Percentiles rank a stretch among this genome's conserved stretches.
These are phyloP conservation scores for Leucocoprinus leucothites DNA, from an alignment of 768 basidiomycete genomes.

Conservation along the genomic window DNA sequence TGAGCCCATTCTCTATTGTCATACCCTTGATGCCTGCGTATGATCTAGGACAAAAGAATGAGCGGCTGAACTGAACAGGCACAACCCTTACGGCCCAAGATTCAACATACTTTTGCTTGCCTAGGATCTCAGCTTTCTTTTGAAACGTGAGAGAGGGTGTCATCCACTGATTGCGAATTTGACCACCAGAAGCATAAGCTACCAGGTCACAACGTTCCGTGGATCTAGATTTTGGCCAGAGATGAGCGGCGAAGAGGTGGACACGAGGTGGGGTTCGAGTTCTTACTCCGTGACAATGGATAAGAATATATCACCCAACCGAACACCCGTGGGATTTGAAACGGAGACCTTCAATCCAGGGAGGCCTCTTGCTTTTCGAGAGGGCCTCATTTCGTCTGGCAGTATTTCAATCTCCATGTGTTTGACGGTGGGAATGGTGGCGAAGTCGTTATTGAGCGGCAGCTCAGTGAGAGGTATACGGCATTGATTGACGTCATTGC, in stretches of 20 bases:
- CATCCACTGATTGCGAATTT: conserved; percentile 14
- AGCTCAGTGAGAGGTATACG: conserved; percentile 1
- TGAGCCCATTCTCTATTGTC: neutral
- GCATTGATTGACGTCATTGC: neutral
- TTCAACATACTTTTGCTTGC: conserved; percentile 11
- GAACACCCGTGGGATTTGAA: conserved; percentile 16
- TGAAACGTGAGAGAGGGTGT: conserved; percentile 14
- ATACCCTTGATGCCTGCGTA: neutral
- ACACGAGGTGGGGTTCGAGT: neutral
- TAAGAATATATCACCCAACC: conserved; percentile 16
- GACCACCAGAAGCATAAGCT: conserved; percentile 13
- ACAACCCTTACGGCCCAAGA: neutral
- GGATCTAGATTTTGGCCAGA: conserved; percentile 5
- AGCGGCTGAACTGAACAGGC: neutral
- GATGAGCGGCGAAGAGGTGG: neutral
- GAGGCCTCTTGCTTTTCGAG: neutral
- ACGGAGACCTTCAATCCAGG: conserved; percentile 10
- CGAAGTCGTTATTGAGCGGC: conserved; percentile 13
- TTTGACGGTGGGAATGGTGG: conserved; percentile 13
- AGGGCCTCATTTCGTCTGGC: neutral
- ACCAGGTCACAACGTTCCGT: conserved; percentile 15
- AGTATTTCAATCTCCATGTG: conserved; percentile 10
- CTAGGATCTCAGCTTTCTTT: conserved; percentile 17
- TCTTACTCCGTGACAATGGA: conserved; percentile 16
- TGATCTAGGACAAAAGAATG: neutral